Percentiles rank a stretch among this genome's conserved stretches.
Conservation (phyloP, 1,284 basidiomycete species). For the Malassezia obtusa region DNA sequence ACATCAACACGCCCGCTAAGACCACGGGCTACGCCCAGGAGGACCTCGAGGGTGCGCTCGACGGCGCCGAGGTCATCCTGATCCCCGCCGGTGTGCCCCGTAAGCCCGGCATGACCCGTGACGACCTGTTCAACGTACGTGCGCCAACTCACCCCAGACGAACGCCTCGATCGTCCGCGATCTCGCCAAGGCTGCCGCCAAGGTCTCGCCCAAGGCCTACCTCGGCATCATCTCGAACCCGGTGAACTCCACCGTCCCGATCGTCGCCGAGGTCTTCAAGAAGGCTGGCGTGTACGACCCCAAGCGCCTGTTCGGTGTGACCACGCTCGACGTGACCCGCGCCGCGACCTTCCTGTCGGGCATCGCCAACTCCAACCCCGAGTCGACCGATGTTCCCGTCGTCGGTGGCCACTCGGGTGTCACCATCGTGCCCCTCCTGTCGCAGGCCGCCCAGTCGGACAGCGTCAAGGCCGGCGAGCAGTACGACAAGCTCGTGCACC, state of each 20-base stretch:
- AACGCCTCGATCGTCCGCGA: conserved; percentile 93
- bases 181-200: conserved; percentile 77
- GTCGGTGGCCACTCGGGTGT: conserved; percentile 93
- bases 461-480: conserved; percentile 53
- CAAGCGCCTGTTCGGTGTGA: conserved; percentile 62
- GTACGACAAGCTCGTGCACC: conserved; percentile 54
- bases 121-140: conserved; percentile 94
- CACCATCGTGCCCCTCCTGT: conserved; percentile 91
- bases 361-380: conserved; percentile 52
- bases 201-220: conserved; percentile 77
- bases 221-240: conserved; percentile 84
- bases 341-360: conserved; percentile 79
- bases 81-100: conserved; percentile 74
- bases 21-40: conserved; percentile 63
- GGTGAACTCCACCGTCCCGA: conserved; percentile 79
- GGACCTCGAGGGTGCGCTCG: conserved; percentile 73
- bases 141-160: conserved; percentile 54
- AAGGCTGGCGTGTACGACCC: conserved; percentile 91
- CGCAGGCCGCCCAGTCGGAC: conserved; percentile 67
- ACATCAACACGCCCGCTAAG: conserved; percentile 82
- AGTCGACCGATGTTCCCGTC: conserved; percentile 74
- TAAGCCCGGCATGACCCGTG: conserved; percentile 69
- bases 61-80: conserved; percentile 78
- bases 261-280: conserved; percentile 83
- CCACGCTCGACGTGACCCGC: conserved; percentile 93